These are phyloP conservation scores for Geoglossum cookeanum DNA, from an alignment of 2,329 filamentous ascomycete species.

Conservation along the genomic window DNA sequence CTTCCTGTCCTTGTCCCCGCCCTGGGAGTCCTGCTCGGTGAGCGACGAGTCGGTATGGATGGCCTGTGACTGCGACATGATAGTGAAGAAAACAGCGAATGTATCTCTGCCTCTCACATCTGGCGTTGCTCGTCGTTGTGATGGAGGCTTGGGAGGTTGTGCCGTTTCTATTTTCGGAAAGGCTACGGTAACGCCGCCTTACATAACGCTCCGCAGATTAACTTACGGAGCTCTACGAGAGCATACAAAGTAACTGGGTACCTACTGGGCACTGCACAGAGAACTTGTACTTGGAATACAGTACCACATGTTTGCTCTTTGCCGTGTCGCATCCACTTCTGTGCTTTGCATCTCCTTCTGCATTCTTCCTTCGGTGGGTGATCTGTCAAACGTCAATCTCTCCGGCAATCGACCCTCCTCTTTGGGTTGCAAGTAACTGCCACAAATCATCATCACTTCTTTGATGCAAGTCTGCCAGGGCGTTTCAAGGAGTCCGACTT, in stretches of 20 bases:
- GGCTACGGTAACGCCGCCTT: background rate
- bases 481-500: background rate
- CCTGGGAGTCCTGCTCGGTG: conserved; percentile 21
- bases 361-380: background rate
- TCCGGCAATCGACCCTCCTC: background rate
- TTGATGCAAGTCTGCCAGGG: background rate
- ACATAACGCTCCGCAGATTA: background rate
- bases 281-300: too few species aligned
- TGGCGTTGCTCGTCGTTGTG: background rate
- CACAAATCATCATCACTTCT: too few species aligned
- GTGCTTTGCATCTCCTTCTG: background rate
- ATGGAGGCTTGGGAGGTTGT: background rate
- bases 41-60: conserved; percentile 20
- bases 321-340: background rate
- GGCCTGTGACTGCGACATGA: conserved; percentile 25
- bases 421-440: background rate
- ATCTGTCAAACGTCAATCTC: background rate
- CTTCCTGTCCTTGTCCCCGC: conserved; percentile 43
- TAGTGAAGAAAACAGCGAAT: conserved; percentile 3
- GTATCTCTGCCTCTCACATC: background rate
- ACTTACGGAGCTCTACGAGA: too few species aligned
- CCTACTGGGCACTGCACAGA: too few species aligned
- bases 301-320: too few species aligned
- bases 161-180: background rate
- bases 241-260: too few species aligned